Percentiles rank a stretch among this genome's conserved stretches.
These are phyloP conservation scores for Pilatotrama ljubarskyi DNA, from an alignment of 768 basidiomycete species.

Conservation along the genomic window DNA sequence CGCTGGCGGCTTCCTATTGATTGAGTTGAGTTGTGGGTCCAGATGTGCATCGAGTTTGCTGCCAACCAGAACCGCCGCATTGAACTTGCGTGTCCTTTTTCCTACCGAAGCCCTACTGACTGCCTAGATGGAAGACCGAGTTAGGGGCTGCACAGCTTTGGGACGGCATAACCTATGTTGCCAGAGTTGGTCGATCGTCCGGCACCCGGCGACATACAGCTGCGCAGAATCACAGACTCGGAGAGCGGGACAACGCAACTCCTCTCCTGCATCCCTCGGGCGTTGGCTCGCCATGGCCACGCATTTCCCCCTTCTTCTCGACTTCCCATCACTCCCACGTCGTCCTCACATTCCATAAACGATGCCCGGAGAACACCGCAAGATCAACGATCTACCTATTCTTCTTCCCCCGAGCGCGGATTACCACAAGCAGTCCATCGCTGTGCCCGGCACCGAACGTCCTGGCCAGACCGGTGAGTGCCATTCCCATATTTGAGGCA, in stretches of 20 bases:
- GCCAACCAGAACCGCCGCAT: no score
- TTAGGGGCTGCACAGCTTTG: background rate
- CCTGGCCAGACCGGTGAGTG: slow-evolving; percentile 77
- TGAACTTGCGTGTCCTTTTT: no score
- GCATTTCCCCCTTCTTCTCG: background rate
- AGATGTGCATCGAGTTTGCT: background rate
- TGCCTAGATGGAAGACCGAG: background rate
- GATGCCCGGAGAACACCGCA: slow-evolving; percentile 1
- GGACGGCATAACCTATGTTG: no score
- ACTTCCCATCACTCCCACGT: background rate
- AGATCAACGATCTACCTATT: slow-evolving; percentile 20
- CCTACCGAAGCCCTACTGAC: no score
- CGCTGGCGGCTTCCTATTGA: background rate
- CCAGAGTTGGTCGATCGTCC: no score
- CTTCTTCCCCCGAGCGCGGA: slow-evolving; percentile 42
- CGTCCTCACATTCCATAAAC: background rate
- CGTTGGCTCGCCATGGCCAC: no score
- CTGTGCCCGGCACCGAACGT: slow-evolving; percentile 75
- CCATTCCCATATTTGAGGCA: slow-evolving; percentile 23
- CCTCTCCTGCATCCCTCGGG: no score
- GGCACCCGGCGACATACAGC: no score
- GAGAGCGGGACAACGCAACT: no score
- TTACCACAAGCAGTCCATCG: slow-evolving; percentile 59
- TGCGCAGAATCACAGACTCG: no score
- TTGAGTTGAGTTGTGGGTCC: background rate